phyloP scores from a whole-genome alignment of 2,329 filamentous ascomycete species.

The Ophiocordyceps australis region DNA sequence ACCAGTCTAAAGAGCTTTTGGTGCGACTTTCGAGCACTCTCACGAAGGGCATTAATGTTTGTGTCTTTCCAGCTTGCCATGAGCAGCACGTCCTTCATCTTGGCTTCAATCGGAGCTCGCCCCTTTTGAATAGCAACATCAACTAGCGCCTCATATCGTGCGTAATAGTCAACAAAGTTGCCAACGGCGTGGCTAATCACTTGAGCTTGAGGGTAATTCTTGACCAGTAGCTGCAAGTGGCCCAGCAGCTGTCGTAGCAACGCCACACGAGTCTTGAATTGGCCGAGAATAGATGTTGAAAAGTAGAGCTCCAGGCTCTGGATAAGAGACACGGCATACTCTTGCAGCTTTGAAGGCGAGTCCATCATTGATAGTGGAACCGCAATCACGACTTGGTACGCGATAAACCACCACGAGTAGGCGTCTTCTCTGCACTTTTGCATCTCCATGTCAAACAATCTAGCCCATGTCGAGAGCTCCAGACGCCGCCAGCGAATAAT shows the following conservation, averaged over 20 bases:
- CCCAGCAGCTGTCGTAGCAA: conserved; percentile 47
- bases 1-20: conserved; percentile 83
- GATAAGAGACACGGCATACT: conserved; percentile 53
- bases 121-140: conserved; percentile 46
- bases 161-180: conserved; percentile 64
- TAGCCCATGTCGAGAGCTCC: conserved; percentile 83
- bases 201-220: conserved; percentile 38
- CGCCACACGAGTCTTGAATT: conserved; percentile 55
- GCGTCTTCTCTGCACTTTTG: conserved; percentile 61
- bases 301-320: conserved; percentile 67
- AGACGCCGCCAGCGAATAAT: conserved; percentile 82
- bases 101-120: conserved; percentile 65
- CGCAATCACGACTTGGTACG: conserved; percentile 75
- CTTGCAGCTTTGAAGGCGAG: conserved; percentile 36
- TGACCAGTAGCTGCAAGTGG: conserved; percentile 43
- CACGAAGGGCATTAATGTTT: conserved; percentile 74
- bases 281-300: conserved; percentile 58
- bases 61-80: conserved; percentile 97
- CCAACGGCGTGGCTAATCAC: conserved; percentile 45
- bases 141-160: conserved; percentile 49
- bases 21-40: conserved; percentile 82
- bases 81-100: conserved; percentile 83
- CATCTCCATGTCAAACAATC: conserved; percentile 69
- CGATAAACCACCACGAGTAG: conserved; percentile 88
- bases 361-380: conserved; percentile 50